Evolutionary conservation across 2,329 filamentous ascomycete species (phyloP), one percentile per base, ranked within the genome.

Genomic region (Penicillium rolfsii): DNA sequence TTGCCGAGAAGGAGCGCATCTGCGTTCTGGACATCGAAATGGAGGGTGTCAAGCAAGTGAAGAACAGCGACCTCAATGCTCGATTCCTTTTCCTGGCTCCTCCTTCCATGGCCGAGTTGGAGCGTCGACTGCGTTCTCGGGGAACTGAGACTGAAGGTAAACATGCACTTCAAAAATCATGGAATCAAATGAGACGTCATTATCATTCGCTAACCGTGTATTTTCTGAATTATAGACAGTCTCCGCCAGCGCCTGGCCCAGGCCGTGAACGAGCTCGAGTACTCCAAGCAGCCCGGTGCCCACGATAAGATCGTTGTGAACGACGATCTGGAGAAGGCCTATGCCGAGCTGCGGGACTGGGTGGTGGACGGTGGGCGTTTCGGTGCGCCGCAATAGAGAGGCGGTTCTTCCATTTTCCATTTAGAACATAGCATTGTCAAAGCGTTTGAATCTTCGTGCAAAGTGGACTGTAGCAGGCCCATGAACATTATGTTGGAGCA

Each of bases 11-110:
- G 79, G 89, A 88, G 53, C 84, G 84, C 71, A 86, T 93, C 45
- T 94, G 93, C 63, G 87, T 97, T 52, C 81, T 97, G 68, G 94
- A 98, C 76, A 98, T 97, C 74, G 94, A 97, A 83, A 97, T 97
- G 91, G 93, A 97, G 86, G 93, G 93, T 62, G 93, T 97, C 60
- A 97, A 97, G 82, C 93, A 97, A 79, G 91, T 97, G 72, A 92
- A 93, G 77, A 84, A 85, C 64, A 90, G 89, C 53, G 83, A 83
- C 68, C 85, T 93, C 64, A 84, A 88, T 59, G 91, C 92, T 7
- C 87, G 91, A 58, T 97, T 91, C 79, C 79, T 96, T 67, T 97
- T 97, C 78, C 85, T 97, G 63, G 86, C 90, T 38, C 93, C 93
- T 12, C 94, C 93, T 0, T 89, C 85, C 4, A 79, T 90, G 67